Percentiles rank a stretch among this genome's conserved stretches.
These are phyloP conservation scores for Sporothrix brunneoviolacea DNA, from an alignment of 2,329 filamentous ascomycete species.

Conservation along the genomic window DNA sequence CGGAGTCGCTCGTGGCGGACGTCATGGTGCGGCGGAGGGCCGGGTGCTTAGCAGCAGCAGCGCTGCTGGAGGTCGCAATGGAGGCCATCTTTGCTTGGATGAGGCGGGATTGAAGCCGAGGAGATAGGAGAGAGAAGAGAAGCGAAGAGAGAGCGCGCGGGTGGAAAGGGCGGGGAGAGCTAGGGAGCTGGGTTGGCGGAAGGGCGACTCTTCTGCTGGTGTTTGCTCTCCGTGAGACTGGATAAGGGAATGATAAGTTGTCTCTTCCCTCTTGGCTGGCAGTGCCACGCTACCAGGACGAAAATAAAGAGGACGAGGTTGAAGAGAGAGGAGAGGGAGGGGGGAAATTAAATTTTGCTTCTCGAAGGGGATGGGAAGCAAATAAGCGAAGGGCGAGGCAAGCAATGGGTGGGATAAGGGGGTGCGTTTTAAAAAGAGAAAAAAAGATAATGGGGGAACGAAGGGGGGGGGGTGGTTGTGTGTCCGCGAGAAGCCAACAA, in stretches of 20 bases:
- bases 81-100: conserved; percentile 36
- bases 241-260: no score
- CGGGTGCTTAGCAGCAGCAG: conserved; percentile 31
- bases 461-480: neutral
- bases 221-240: no score
- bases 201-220: no score
- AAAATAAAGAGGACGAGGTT: neutral
- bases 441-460: neutral
- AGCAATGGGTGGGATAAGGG: neutral
- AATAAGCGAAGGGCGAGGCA: neutral
- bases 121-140: neutral
- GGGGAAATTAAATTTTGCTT: neutral
- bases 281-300: neutral
- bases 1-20: conserved; percentile 33
- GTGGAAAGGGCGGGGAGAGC: neutral
- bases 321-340: neutral
- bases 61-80: conserved; percentile 32
- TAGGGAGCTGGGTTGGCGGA: no score
- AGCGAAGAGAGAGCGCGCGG: neutral
- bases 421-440: neutral
- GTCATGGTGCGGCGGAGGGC: conserved; percentile 43
- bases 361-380: neutral
- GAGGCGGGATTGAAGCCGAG: neutral
- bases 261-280: no score
- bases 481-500: no score